Percentiles rank a stretch among this genome's conserved stretches.
phyloP scores from a whole-genome alignment of 2,329 filamentous ascomycete genomes.

The Fusarium subtropicale region DNA sequence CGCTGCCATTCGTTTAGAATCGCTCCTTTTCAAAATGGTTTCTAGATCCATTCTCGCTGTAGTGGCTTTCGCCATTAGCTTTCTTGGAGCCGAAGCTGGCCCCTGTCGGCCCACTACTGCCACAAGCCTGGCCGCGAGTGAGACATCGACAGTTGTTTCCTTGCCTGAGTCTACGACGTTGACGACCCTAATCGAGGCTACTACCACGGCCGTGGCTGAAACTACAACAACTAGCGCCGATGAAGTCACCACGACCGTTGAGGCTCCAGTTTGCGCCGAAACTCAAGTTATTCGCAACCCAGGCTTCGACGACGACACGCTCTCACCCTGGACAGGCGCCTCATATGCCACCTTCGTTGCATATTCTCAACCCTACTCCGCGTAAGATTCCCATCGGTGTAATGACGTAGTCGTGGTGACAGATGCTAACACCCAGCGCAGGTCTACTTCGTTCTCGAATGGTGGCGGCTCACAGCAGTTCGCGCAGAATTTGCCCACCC shows the following conservation, averaged over 20 bases:
- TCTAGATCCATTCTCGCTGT: neutral
- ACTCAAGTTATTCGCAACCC: conserved; percentile 1
- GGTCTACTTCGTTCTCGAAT: neutral
- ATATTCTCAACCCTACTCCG: neutral
- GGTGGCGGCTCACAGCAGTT: neutral
- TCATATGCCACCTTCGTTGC: too few relatives aligned
- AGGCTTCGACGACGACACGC: neutral
- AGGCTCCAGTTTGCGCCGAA: neutral
- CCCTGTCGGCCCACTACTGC: neutral
- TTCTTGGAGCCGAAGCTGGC: conserved; percentile 4
- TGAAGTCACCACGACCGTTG: neutral
- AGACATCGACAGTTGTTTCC: neutral
- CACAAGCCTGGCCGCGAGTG: neutral
- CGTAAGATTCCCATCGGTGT: rapidly evolving
- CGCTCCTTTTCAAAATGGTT: neutral
- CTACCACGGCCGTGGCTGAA: neutral
- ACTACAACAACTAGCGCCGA: neutral
- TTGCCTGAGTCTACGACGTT: neutral
- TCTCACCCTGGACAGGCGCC: neutral
- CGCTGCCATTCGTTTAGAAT: neutral
- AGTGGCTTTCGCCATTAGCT: neutral
- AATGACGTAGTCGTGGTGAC: rapidly evolving
- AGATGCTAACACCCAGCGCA: neutral
- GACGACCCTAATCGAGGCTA: neutral
- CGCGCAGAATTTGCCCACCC: neutral